Percentiles rank a stretch among this genome's conserved stretches.
These are phyloP conservation scores for Rhamnella rubrinervis DNA, from an alignment of 331 rosid genomes.

Conservation along the genomic window DNA sequence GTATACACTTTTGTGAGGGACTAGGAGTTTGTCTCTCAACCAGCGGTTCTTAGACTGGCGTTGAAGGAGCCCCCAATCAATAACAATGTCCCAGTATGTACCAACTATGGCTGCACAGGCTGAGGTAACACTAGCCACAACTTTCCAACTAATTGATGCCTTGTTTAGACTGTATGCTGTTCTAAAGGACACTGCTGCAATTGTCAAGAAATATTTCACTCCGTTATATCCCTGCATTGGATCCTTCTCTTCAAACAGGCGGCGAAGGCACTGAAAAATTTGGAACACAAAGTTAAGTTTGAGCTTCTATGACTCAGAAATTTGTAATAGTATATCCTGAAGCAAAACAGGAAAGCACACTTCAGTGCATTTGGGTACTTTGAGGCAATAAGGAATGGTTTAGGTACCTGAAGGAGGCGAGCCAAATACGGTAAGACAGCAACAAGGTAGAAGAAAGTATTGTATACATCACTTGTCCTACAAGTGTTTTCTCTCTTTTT, in stretches of 20 bases:
- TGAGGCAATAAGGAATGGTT: background rate
- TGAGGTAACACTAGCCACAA: slow-evolving; percentile 46
- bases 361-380: too few relatives aligned
- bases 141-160: slow-evolving; percentile 33
- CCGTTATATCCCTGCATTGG: slow-evolving; percentile 64
- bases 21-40: slow-evolving; percentile 66
- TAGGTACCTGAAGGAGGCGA: slow-evolving; percentile 62
- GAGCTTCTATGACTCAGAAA: background rate
- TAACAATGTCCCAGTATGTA: slow-evolving; percentile 61
- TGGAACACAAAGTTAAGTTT: background rate
- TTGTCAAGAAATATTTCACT: slow-evolving; percentile 56
- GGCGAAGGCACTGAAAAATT: slow-evolving; percentile 50
- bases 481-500: slow-evolving; percentile 42
- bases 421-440: slow-evolving; percentile 53
- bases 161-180: slow-evolving; percentile 39
- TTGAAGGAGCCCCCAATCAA: slow-evolving; percentile 78
- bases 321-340: too few relatives aligned
- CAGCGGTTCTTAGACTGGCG: slow-evolving; percentile 55
- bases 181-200: slow-evolving; percentile 57
- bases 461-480: slow-evolving; percentile 27
- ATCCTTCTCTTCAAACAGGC: slow-evolving; percentile 63
- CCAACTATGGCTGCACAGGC: slow-evolving; percentile 40
- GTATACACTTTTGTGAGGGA: slow-evolving; percentile 50
- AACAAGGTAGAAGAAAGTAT: slow-evolving; percentile 43
- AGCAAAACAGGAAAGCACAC: too few relatives aligned